These are phyloP conservation scores for Penicillium crystallinum DNA, from an alignment of 495 filamentous ascomycete species.

Conservation along the genomic window DNA sequence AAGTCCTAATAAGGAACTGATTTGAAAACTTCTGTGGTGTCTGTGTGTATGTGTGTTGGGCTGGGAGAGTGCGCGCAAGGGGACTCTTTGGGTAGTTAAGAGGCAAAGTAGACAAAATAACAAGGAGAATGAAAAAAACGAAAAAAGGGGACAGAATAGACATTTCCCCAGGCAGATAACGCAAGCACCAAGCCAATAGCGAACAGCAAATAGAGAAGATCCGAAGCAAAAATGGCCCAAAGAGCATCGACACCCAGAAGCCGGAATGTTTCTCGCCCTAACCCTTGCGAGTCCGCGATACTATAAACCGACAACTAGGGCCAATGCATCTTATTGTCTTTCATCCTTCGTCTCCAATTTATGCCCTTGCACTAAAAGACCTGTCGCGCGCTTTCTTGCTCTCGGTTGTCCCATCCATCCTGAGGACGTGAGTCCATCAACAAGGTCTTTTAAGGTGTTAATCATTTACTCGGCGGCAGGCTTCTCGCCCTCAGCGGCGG, in stretches of 20 bases:
- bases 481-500: slow-evolving; percentile 55
- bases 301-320: slow-evolving; percentile 4
- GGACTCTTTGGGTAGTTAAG: slow-evolving; percentile 31
- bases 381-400: slow-evolving; percentile 13
- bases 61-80: slow-evolving; percentile 31
- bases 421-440: slow-evolving; percentile 37
- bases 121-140: slow-evolving; percentile 27
- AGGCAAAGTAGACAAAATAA: slow-evolving; percentile 30
- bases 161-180: slow-evolving; percentile 10
- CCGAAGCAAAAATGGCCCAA: slow-evolving; percentile 8
- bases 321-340: slow-evolving; percentile 9
- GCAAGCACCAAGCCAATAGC: slow-evolving; percentile 6
- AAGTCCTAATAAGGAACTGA: slow-evolving; percentile 30
- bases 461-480: slow-evolving; percentile 53
- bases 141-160: slow-evolving; percentile 14
- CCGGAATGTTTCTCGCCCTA: slow-evolving; percentile 1
- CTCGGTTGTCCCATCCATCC: slow-evolving; percentile 23
- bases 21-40: slow-evolving; percentile 27
- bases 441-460: slow-evolving; percentile 30
- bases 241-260: neutral
- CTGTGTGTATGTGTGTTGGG: slow-evolving; percentile 27
- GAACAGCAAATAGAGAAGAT: slow-evolving; percentile 8
- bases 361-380: slow-evolving; percentile 14
- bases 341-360: slow-evolving; percentile 4
- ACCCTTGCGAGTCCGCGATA: slow-evolving; percentile 10